Evolutionary conservation across 2,329 filamentous ascomycete species (phyloP), one percentile per base, ranked within the genome.

Genomic region (Ceratocystis lukuohia): DNA sequence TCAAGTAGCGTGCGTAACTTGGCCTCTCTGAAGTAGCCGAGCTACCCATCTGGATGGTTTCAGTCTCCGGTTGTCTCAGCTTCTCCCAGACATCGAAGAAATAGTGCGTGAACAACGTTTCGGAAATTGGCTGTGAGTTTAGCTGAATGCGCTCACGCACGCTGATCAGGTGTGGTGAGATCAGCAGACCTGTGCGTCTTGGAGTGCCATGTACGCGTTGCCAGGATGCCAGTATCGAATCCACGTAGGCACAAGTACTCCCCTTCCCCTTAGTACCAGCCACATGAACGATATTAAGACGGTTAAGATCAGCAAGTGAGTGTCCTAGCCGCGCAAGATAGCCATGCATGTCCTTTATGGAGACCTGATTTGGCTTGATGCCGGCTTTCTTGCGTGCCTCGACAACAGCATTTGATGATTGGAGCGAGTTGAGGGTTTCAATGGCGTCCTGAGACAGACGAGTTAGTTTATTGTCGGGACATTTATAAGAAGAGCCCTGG

Each of bases 351-450:
- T 96, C 89, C 2, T 84, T 83, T 61, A 94, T 85, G 7, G 88
- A 79, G 66, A 80, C 79, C 68, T 84, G 80, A 75, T 94, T 88
- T 72, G 89, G 85, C 33, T 80, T 82, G 69, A 85, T 78, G 22
- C 90, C 88, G 20, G 87, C 88, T 74, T 89, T 89, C 65, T 85
- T 82, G 64, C 94, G 86, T 63, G 87, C 85, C 73, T 96, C 86
- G 20, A 96, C 83, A 64, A 91, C 82, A 62, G 88, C 84, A 73
- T 88, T 93, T 64, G 96, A 95, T 53, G 89, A 91, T 75, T 99
- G 94, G 63, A 97, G 84, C 57, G 89, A 88, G 76, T 97, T 97
- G 73, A 97, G 83, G 48, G 88, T 85, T 70, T 85, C 80, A 69
- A 97, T 86, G 61, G 93, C 94, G 74, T 94, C 91, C 91, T 96